Evolutionary conservation across 2,329 filamentous ascomycete species (phyloP), one percentile per base, ranked within the genome.

Genomic region (Epichloe festucae): DNA sequence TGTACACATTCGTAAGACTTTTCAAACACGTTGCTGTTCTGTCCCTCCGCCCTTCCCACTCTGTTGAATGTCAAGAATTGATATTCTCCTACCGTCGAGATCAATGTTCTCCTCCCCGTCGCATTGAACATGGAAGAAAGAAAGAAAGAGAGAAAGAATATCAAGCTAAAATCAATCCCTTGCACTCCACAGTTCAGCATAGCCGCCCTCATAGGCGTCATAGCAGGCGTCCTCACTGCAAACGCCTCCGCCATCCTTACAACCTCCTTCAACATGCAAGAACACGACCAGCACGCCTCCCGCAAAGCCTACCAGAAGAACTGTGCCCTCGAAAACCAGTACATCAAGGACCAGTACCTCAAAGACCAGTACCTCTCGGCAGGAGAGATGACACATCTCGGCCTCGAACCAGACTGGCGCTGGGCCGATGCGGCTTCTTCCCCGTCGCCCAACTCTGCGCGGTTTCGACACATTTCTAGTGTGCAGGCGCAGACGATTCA

Each of bases 401-500:
- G 65, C 14, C 65, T 64, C 19, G 68, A 71, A 19, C 53, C 65
- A 1, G 68, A 71, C 14, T 71, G 67, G 67, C 65, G 64, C 50
- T 67, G 63, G 64, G 53, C 67, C 5, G 67, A 69, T 39, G 14
- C 34, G 46, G 61, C 65, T 36, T 59, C 64, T 12, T 61, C 63
- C n/a, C 62, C 65, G 27, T 36, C 49, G 12, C 41, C 40, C 17
- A 49, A 44, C 6, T 19, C 19, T 5, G 19, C 46, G 27, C 64
- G 70, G 10, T 65, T 71, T 51, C 67, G 69, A 49, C 66, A 70
- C 46, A 67, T 68, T 4, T 67, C 71, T 48, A 76, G 76, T 1
- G 62, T 87, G 17, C 66, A 85, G 43, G 74, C 76, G 31, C 80
- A 85, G 62, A 85, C 81, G 0, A 88, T 89, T 55, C 74, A 84